Conservation (phyloP, 1,139 yeast species). For the Saccharomyces hybrid region DNA sequence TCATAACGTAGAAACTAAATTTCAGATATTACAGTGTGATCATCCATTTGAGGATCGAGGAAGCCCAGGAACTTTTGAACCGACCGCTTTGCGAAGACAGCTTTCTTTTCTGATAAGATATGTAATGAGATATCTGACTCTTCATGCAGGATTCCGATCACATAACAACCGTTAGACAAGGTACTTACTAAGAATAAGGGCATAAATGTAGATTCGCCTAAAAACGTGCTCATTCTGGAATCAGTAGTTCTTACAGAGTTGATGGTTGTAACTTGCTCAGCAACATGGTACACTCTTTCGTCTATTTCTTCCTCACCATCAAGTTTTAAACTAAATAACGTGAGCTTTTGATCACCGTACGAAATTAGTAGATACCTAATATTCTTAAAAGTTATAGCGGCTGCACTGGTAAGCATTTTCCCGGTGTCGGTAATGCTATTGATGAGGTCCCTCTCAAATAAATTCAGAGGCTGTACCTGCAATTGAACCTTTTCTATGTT, state of each 20-base stretch:
- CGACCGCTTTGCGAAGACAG: not conserved
- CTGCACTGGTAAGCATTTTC: not conserved
- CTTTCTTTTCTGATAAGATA: not conserved
- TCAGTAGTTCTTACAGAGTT: not conserved
- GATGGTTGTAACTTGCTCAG: constrained; percentile 6
- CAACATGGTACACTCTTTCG: constrained; percentile 6
- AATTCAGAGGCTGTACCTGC: not conserved
- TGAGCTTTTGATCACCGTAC: not conserved
- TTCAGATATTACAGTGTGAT: not conserved
- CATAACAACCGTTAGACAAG: constrained; percentile 11
- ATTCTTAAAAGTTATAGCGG: not conserved
- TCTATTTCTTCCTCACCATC: constrained; percentile 3
- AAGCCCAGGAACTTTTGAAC: not conserved
- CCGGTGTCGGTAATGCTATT: not conserved
- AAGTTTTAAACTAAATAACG: not conserved
- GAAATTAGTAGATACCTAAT: not conserved
- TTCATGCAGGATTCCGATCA: constrained; percentile 4
- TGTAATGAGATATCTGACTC: not conserved
- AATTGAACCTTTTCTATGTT: not conserved
- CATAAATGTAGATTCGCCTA: not conserved
- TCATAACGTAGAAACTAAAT: not conserved
- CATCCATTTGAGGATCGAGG: not conserved
- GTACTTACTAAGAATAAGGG: constrained; percentile 14
- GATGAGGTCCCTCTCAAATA: not conserved
- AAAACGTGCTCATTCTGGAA: not conserved